These are phyloP conservation scores for Byssothecium circinans DNA, from an alignment of 2,329 filamentous ascomycete genomes.

Conservation along the genomic window DNA sequence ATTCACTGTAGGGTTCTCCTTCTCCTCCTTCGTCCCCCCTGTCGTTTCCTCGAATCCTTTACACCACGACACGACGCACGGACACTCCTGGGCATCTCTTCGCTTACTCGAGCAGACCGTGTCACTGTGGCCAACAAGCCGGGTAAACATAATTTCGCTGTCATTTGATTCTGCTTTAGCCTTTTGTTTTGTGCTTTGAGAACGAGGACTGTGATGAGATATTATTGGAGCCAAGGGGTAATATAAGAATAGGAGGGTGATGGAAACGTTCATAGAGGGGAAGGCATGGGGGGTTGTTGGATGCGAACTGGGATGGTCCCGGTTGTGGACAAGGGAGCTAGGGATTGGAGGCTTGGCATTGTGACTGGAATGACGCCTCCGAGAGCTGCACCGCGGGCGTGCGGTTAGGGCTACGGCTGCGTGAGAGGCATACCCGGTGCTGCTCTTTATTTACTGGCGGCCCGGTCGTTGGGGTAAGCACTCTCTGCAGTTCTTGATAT, in stretches of 20 bases:
- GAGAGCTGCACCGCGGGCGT: no score
- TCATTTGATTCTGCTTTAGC: not conserved
- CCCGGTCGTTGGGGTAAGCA: slow-evolving; percentile 11
- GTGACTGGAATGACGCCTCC: no score
- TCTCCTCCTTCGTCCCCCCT: not conserved
- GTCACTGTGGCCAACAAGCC: not conserved
- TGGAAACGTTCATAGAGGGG: not conserved
- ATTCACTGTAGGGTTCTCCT: not conserved
- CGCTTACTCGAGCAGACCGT: not conserved
- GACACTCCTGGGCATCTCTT: not conserved
- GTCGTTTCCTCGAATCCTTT: no score
- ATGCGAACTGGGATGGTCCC: not conserved
- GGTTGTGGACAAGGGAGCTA: not conserved
- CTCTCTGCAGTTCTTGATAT: not conserved
- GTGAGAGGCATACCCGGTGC: no score
- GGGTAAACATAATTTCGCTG: not conserved
- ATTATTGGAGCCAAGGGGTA: not conserved
- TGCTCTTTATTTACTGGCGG: slow-evolving; percentile 17
- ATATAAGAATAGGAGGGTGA: not conserved
- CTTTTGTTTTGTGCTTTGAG: not conserved
- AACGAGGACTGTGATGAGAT: not conserved
- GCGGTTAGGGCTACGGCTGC: no score
- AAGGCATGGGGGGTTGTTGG: not conserved
- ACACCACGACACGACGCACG: not conserved
- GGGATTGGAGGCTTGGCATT: no score